Conservation (phyloP, 768 basidiomycete genomes). For the Leccinum disarticulatum region DNA sequence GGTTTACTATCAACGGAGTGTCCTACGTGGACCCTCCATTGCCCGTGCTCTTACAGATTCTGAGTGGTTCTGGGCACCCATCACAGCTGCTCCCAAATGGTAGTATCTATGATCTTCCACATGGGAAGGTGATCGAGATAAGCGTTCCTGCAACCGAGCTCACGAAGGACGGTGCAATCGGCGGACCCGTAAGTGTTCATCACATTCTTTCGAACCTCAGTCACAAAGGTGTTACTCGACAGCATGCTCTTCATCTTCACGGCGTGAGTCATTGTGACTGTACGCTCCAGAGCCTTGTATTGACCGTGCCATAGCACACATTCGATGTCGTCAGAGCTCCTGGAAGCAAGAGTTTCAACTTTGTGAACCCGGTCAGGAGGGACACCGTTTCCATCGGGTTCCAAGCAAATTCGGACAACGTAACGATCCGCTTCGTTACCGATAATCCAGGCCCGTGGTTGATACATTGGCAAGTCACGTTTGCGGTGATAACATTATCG, state of each 20-base stretch:
- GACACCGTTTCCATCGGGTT: slow-evolving; percentile 45
- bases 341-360: slow-evolving; percentile 40
- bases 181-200: slow-evolving; percentile 29
- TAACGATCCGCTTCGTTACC: slow-evolving; percentile 62
- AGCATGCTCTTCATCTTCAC: slow-evolving; percentile 27
- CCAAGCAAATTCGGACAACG: slow-evolving; percentile 35
- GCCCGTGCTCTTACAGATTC: slow-evolving; percentile 23
- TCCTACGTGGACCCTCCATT: slow-evolving; percentile 7
- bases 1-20: slow-evolving; percentile 13
- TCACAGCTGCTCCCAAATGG: slow-evolving; percentile 15
- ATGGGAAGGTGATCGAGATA: slow-evolving; percentile 16
- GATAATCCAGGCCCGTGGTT: slow-evolving; percentile 50
- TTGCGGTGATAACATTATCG: not conserved
- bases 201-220: not conserved
- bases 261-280: slow-evolving; percentile 11
- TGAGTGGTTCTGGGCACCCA: slow-evolving; percentile 21
- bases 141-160: slow-evolving; percentile 18
- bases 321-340: slow-evolving; percentile 45
- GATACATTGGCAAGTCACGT: slow-evolving; percentile 19
- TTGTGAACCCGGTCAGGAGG: slow-evolving; percentile 48
- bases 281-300: not conserved
- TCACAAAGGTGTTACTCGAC: not conserved
- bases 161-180: slow-evolving; percentile 25
- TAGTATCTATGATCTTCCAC: slow-evolving; percentile 17
- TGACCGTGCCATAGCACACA: slow-evolving; percentile 31